These are phyloP conservation scores for Rhizodiscina lignyota DNA, from an alignment of 495 filamentous ascomycete genomes.

Conservation along the genomic window DNA sequence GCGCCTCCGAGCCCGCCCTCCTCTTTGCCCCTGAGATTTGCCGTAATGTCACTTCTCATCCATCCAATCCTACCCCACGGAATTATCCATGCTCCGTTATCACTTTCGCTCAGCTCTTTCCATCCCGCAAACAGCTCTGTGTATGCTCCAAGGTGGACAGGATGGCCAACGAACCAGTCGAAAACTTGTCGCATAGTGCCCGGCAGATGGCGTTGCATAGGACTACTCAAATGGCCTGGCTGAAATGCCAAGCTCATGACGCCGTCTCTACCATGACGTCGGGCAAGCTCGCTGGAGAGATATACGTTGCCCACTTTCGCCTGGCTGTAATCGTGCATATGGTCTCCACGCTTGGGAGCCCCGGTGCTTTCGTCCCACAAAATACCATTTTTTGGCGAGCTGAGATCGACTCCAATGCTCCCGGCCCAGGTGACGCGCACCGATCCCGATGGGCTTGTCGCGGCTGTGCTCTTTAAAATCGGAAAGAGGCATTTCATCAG, in stretches of 20 bases:
- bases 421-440: conserved; percentile 28
- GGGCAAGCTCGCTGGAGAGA: conserved; percentile 21
- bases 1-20: conserved; percentile 15
- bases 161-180: conserved; percentile 7
- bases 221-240: conserved; percentile 23
- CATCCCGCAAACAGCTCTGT: conserved; percentile 19
- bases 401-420: conserved; percentile 13
- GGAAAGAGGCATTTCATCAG: conserved; percentile 30
- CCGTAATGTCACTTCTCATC: conserved; percentile 11
- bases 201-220: conserved; percentile 14
- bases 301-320: conserved; percentile 27
- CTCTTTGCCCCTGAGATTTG: no score
- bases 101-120: conserved; percentile 10
- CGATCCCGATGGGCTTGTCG: conserved; percentile 4
- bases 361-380: conserved; percentile 11
- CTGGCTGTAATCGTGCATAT: conserved; percentile 24
- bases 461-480: conserved; percentile 23
- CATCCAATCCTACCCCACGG: conserved; percentile 9
- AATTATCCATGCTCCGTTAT: conserved; percentile 14
- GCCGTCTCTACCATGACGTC: conserved; percentile 15
- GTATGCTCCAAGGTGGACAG: conserved; percentile 13
- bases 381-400: conserved; percentile 15
- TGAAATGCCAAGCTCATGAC: conserved; percentile 20
- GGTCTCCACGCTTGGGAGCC: conserved; percentile 5
- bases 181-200: neutral